Base-by-base conservation (phyloP, 495 filamentous ascomycete species). In the Hypoxylon intermedium region DNA sequence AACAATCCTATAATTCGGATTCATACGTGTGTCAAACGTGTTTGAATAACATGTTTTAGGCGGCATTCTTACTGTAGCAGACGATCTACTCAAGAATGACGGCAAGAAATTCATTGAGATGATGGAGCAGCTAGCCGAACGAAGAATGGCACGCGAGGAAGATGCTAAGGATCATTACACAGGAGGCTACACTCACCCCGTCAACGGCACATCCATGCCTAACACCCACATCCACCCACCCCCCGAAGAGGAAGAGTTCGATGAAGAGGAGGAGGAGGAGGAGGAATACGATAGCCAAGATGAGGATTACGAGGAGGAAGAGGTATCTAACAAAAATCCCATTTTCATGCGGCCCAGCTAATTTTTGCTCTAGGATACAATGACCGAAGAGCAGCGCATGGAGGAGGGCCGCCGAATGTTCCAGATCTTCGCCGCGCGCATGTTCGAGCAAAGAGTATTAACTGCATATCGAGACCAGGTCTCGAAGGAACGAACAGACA, bases 81-180 rank as follows among this genome's bases (percentile, higher is more conserved):
- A 99, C 77, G 94, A 99, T 75, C 81, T 99, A 45, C 82, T 99
- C 26, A 97, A 98, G 74, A 99, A 99, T 73, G 94, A 99, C 72
- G 94, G 94, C 70, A 96, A 96, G 74, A 96, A 97, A 70, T 99
- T 99, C 79, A 99, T 99, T 74, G 94, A 99, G 74, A 98, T 99
- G 94, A 99, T 99, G 95, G 94, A 99, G 72, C 93, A 97, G 72
- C 84, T 99, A 65, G 95, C 94, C 9, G 95, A 99, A 75, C 89
- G 93, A 54, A 86, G 94, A 61, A 97, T 99, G 93, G 88, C 91
- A 63, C 87, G 94, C 28, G 94, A 98, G 76, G 91, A 94, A 74
- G 92, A 97, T 71, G 90, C 91, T 12, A 87, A 88, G 67, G 89
- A 85, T 54, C 85, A 87, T 70, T 81, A 77, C 49, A 76, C 80